Conservation (phyloP, 768 basidiomycete genomes). For the Paxillus rubicundulus region DNA sequence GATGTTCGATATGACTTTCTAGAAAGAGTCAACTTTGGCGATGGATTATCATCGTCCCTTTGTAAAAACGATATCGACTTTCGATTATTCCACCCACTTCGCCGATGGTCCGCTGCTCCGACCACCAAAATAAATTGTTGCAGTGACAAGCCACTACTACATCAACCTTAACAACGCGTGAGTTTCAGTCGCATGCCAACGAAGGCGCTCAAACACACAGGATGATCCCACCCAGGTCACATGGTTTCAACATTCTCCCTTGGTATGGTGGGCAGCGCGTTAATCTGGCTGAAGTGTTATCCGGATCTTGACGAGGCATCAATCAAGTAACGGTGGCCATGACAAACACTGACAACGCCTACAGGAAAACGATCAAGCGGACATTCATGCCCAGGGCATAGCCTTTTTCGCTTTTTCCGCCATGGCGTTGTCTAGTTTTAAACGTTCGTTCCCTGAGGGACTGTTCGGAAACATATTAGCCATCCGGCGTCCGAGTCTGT, state of each 20-base stretch:
- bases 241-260: too few species aligned
- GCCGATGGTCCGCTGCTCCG: not conserved
- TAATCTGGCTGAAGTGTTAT: too few species aligned
- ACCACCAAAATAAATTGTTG: not conserved
- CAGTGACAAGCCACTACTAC: not conserved
- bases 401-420: not conserved
- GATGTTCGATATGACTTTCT: too few species aligned
- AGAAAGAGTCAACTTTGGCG: too few species aligned
- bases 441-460: not conserved
- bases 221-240: too few species aligned
- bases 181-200: not conserved
- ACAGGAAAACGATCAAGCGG: not conserved
- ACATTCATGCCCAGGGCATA: not conserved
- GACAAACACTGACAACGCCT: not conserved
- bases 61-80: too few species aligned
- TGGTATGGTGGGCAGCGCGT: too few species aligned
- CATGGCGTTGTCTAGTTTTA: not conserved
- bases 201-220: too few species aligned
- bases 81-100: not conserved
- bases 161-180: not conserved
- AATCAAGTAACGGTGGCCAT: not conserved
- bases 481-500: not conserved
- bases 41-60: too few species aligned
- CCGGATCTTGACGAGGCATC: too few species aligned
- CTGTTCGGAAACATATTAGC: not conserved